A percentile compares a stretch with the other conserved stretches of the same genome.
These are phyloP conservation scores for Myotisia sp. DNA, from an alignment of 2,329 filamentous ascomycete genomes.

Conservation along the genomic window DNA sequence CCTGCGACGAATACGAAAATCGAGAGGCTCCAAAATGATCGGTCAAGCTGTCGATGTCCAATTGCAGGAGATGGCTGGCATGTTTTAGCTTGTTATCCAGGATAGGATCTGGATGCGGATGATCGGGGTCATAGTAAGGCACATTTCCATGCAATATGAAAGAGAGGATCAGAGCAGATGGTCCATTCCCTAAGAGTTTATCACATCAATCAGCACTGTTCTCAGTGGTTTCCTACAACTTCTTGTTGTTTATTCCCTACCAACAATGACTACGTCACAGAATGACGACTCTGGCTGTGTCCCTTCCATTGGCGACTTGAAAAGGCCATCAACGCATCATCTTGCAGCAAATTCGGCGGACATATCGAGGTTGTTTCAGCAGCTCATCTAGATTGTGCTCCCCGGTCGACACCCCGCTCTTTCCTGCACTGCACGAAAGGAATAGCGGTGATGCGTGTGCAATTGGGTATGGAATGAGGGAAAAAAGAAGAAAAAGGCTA, in stretches of 20 bases:
- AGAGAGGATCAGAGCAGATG: slow-evolving; percentile 47
- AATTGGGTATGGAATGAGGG: too few relatives aligned
- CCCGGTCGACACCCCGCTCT: too few relatives aligned
- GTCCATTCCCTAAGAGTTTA: slow-evolving; percentile 40
- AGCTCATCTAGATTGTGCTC: too few relatives aligned
- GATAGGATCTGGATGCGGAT: slow-evolving; percentile 42
- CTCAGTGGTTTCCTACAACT: background rate
- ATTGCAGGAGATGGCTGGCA: slow-evolving; percentile 34
- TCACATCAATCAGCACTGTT: background rate
- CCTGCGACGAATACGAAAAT: slow-evolving; percentile 47
- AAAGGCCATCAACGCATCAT: too few relatives aligned
- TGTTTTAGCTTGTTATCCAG: slow-evolving; percentile 42
- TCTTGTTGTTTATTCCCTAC: too few relatives aligned
- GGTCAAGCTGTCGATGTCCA: slow-evolving; percentile 36
- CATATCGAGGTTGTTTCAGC: too few relatives aligned
- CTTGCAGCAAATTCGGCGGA: slow-evolving; percentile 1
- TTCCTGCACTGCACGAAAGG: too few relatives aligned
- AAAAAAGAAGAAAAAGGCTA: too few relatives aligned
- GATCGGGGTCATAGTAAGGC: slow-evolving; percentile 38
- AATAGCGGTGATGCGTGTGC: too few relatives aligned
- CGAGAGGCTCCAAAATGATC: slow-evolving; percentile 44
- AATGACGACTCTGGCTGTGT: slow-evolving; percentile 8
- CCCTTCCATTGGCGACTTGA: slow-evolving; percentile 10
- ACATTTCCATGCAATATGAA: slow-evolving; percentile 49
- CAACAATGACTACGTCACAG: slow-evolving; percentile 20